A percentile compares a stretch with the other conserved stretches of the same genome.
Evolutionary conservation across 139 green algal genomes (phyloP).

Genomic region (Coelastrella sp.): DNA sequence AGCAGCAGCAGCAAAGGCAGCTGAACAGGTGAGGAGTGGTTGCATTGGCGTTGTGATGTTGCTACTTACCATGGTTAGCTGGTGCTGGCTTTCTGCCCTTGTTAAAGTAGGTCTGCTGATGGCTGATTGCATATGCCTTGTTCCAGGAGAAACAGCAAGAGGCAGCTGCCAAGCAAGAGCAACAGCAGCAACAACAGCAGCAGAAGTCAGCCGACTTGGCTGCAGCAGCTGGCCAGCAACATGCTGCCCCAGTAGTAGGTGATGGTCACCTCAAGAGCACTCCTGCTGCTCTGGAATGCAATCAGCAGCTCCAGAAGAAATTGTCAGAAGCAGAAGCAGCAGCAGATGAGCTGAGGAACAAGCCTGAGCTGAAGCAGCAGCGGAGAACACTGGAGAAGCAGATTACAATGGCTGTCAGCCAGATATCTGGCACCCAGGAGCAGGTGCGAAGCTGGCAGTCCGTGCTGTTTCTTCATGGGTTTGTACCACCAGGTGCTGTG

Average conservation of each 20-base stretch:
- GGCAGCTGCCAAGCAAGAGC: neutral
- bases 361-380: slow-evolving; percentile 38
- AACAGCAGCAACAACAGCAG: slow-evolving; percentile 29
- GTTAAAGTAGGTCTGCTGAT: neutral
- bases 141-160: slow-evolving; percentile 6
- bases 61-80: too few species aligned
- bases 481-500: neutral
- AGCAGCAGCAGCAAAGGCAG: slow-evolving; percentile 31
- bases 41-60: neutral
- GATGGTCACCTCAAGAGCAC: slow-evolving; percentile 20
- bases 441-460: slow-evolving; percentile 2
- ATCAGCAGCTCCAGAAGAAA: neutral
- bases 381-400: slow-evolving; percentile 34
- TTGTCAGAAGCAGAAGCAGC: slow-evolving; percentile 31
- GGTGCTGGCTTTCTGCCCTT: too few species aligned
- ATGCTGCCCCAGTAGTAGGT: neutral
- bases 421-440: slow-evolving; percentile 44
- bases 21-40: slow-evolving; percentile 4
- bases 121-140: neutral
- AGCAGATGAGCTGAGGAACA: slow-evolving; percentile 17
- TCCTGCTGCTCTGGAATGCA: slow-evolving; percentile 8
- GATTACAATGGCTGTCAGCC: slow-evolving; percentile 46
- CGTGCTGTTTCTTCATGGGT: too few species aligned
- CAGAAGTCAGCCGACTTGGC: neutral
- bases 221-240: neutral